Evolutionary conservation across 805 yeast species (phyloP).

Genomic region (Yarrowia keelungensis): DNA sequence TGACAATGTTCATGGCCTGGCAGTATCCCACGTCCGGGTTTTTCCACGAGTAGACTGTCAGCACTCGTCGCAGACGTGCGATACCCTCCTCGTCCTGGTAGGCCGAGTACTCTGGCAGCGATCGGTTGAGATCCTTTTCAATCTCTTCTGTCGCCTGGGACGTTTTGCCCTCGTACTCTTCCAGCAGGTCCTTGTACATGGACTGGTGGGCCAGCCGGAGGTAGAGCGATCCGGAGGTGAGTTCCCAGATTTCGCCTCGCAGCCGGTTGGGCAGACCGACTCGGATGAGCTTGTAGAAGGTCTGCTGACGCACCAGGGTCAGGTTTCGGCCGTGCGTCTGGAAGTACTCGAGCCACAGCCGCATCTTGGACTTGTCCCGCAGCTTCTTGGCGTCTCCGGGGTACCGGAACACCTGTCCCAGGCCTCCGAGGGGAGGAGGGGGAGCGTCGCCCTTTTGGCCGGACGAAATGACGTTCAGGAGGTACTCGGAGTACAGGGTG

Average conservation of each 20-base stretch:
- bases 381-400: conserved; percentile 86
- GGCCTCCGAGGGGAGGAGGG: conserved; percentile 74
- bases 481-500: conserved; percentile 84
- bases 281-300: conserved; percentile 81
- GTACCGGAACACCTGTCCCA: conserved; percentile 82
- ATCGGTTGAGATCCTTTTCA: conserved; percentile 92
- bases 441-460: conserved; percentile 39
- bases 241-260: conserved; percentile 97
- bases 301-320: conserved; percentile 72
- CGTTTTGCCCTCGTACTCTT: conserved; percentile 64
- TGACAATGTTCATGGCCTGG: conserved; percentile 94
- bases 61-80: conserved; percentile 78
- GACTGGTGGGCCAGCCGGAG: conserved; percentile 66
- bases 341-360: conserved; percentile 93
- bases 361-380: conserved; percentile 83
- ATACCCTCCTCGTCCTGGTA: conserved; percentile 90
- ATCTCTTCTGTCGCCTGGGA: conserved; percentile 94
- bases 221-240: conserved; percentile 85
- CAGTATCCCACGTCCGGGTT: conserved; percentile 98
- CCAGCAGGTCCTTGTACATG: conserved; percentile 65
- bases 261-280: conserved; percentile 94
- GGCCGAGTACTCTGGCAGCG: conserved; percentile 94
- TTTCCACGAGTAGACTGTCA: conserved; percentile 95
- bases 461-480: conserved; percentile 55
- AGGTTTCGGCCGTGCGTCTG: conserved; percentile 83